Evolutionary conservation across 306 rosid genomes (phyloP), one percentile per base, ranked within the genome.

Genomic region (Castanopsis chinensis): DNA sequence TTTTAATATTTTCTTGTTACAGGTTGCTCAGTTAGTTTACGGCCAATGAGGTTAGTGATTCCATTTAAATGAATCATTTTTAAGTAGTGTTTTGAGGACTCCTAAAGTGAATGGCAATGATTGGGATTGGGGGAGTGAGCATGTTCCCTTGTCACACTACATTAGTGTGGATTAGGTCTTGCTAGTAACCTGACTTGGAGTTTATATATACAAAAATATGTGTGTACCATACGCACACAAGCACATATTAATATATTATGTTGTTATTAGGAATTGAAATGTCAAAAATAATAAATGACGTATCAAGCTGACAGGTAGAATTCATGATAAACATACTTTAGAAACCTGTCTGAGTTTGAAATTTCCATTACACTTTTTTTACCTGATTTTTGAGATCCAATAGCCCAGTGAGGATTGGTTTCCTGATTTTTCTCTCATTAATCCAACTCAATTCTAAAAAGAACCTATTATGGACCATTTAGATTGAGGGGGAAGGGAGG

Each of bases 11-110:
- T 76, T 79, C 41, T 68, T 76, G 35, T 53, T 81, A 58, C 90
- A 91, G 98, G 94, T 74, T 45, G 89, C 80, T 71, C 75, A 65
- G 69, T 69, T 75, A 85, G 86, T 77, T 72, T 78, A 43, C 75
- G 80, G 75, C 81, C 85, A 21, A 65, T 54, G 35, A 90, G 94
- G 98, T 93, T 79, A 77, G 93, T 86, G 69, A 65, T 56, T 4
- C 79, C 25, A 69, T n/a, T 69, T 37, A 37, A 69, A 5, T 23
- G 69, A 12, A 14, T 63, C 28, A 2, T 27, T 28, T 63, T 63
- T 14, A 28, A 35, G 49, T 32, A 14, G 23, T 32, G 45, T 9
- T 19, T n/a, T 32, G 49, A 65, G 23, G 20, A 65, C n/a, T 30
- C 17, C 4, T 65, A 65, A 32, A 65, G 25, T 67, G 72, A 67